phyloP scores from a whole-genome alignment of 1,139 yeast genomes.

The Saccharomyces hybrid region DNA sequence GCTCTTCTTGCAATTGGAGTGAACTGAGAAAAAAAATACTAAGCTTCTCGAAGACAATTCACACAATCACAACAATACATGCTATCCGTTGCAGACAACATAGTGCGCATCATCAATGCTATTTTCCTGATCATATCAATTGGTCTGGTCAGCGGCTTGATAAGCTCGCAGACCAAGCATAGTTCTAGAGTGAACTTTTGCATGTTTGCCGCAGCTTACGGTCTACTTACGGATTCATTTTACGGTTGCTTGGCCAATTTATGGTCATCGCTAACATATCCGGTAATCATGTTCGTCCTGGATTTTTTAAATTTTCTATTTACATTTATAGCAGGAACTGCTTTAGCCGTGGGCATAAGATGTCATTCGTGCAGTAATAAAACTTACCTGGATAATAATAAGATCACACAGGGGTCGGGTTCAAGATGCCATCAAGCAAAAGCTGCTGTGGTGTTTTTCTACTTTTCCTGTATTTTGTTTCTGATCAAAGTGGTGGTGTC shows the following conservation, averaged over 20 bases:
- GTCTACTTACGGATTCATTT: slow-evolving; percentile 67
- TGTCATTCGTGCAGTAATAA: slow-evolving; percentile 77
- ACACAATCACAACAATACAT: slow-evolving; percentile 9
- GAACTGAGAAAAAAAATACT: not conserved
- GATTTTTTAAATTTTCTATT: slow-evolving; percentile 87
- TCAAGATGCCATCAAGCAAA: slow-evolving; percentile 95
- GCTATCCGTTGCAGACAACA: slow-evolving; percentile 55
- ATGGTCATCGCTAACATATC: slow-evolving; percentile 78
- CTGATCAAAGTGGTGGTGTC: slow-evolving; percentile 63
- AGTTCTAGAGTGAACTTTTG: slow-evolving; percentile 86
- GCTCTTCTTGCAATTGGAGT: not conserved
- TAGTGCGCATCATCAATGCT: slow-evolving; percentile 68
- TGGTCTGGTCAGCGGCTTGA: slow-evolving; percentile 80
- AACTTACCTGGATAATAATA: slow-evolving; percentile 54
- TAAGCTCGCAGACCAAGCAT: slow-evolving; percentile 50
- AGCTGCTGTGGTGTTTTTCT: slow-evolving; percentile 84
- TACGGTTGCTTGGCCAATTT: slow-evolving; percentile 78
- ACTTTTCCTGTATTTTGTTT: slow-evolving; percentile 73
- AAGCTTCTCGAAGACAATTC: not conserved
- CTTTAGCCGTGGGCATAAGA: slow-evolving; percentile 84
- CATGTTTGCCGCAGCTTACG: slow-evolving; percentile 83
- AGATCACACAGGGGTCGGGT: slow-evolving; percentile 62
- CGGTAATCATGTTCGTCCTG: slow-evolving; percentile 59
- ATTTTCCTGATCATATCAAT: slow-evolving; percentile 67
- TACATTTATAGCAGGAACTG: slow-evolving; percentile 91